Evolutionary conservation across 352 stramenopile genomes (phyloP).

Genomic region (Achlya hypogyna): DNA sequence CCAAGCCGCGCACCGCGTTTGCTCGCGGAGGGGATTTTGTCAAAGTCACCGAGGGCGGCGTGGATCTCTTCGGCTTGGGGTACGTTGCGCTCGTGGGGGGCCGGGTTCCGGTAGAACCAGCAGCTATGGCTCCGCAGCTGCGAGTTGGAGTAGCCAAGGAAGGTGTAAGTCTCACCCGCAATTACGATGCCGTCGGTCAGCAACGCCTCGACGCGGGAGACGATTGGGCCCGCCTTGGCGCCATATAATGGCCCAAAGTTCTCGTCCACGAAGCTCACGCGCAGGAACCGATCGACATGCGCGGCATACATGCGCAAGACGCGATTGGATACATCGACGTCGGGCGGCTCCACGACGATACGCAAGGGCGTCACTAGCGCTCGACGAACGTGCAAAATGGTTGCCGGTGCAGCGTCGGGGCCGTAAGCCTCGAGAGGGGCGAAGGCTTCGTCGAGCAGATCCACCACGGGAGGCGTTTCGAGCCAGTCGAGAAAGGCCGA

Average conservation of each 20-base stretch:
- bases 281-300: constrained; percentile 4
- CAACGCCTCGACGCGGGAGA: background rate
- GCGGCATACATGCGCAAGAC: background rate
- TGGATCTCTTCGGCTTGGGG: background rate
- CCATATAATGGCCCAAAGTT: background rate
- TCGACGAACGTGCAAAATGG: background rate
- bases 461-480: too few species aligned
- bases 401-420: too few species aligned
- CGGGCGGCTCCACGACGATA: background rate
- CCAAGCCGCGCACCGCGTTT: constrained; percentile 1
- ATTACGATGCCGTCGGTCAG: background rate
- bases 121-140: constrained; percentile 10
- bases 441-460: too few species aligned
- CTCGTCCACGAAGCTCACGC: constrained; percentile 18
- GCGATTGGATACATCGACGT: constrained; percentile 8
- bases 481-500: background rate
- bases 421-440: too few species aligned
- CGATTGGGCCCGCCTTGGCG: background rate
- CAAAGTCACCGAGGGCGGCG: background rate
- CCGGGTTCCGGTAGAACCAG: constrained; percentile 11
- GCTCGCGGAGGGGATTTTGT: background rate
- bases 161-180: constrained; percentile 1
- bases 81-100: background rate
- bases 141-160: constrained; percentile 11
- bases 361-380: constrained; percentile 10